phyloP scores from a whole-genome alignment of 352 stramenopile species.

The Globisporangium perplexum region DNA sequence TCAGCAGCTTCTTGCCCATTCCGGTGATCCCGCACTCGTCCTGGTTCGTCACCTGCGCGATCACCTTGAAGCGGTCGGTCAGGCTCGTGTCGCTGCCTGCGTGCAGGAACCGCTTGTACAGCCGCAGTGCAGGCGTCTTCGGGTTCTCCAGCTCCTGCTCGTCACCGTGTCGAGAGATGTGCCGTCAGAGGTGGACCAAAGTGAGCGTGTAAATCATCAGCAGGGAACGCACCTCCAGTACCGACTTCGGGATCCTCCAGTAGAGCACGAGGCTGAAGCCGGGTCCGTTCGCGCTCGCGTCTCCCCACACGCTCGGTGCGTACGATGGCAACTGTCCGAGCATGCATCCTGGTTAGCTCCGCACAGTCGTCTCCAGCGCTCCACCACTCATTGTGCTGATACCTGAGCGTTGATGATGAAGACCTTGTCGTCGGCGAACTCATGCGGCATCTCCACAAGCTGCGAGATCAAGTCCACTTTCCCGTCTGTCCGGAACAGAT shows the following conservation, averaged over 20 bases:
- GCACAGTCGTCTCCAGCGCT: too few relatives aligned
- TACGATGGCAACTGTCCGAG: conserved; percentile 57
- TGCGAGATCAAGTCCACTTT: conserved; percentile 77
- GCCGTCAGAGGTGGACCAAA: background rate
- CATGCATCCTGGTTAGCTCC: background rate
- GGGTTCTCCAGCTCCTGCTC: conserved; percentile 52
- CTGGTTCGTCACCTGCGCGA: conserved; percentile 80
- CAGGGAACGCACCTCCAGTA: conserved; percentile 47
- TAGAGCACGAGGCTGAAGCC: conserved; percentile 76
- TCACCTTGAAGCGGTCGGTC: conserved; percentile 83
- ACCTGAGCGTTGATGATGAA: conserved; percentile 85
- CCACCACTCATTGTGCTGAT: background rate
- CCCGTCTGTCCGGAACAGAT: conserved; percentile 57
- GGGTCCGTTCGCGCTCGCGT: conserved; percentile 52
- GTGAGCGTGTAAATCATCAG: too few relatives aligned
- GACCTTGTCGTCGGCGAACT: conserved; percentile 49
- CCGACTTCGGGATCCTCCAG: conserved; percentile 66
- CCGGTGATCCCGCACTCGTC: conserved; percentile 76
- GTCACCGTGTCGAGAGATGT: background rate
- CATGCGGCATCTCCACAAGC: conserved; percentile 53
- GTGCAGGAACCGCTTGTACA: conserved; percentile 71
- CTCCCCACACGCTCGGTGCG: conserved; percentile 67
- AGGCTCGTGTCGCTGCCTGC: conserved; percentile 56
- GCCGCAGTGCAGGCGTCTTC: conserved; percentile 40
- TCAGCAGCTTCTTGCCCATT: conserved; percentile 70